These are phyloP conservation scores for Ogataea corticis DNA, from an alignment of 805 yeast genomes.

Conservation along the genomic window DNA sequence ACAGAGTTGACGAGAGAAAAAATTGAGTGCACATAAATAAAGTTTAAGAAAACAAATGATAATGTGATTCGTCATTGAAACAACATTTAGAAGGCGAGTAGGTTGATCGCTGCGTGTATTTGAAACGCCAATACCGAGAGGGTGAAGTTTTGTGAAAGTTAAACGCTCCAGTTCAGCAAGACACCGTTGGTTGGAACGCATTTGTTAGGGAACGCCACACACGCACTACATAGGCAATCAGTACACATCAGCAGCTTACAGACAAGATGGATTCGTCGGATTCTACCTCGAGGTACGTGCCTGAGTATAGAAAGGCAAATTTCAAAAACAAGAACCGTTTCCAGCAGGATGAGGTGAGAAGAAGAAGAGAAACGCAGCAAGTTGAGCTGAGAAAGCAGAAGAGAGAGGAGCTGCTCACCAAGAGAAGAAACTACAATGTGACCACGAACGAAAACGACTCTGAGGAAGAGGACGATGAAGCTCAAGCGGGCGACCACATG, in stretches of 20 bases:
- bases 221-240: background rate
- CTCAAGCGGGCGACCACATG: slow-evolving; percentile 27
- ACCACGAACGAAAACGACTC: slow-evolving; percentile 50
- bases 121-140: background rate
- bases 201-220: background rate
- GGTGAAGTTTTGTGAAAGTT: background rate
- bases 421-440: slow-evolving; percentile 76
- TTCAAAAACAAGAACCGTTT: slow-evolving; percentile 94
- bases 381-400: slow-evolving; percentile 95
- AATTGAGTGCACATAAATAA: background rate
- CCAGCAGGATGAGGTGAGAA: slow-evolving; percentile 92
- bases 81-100: background rate
- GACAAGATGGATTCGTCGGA: slow-evolving; percentile 63
- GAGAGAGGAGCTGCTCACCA: slow-evolving; percentile 91
- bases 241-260: slow-evolving; percentile 7
- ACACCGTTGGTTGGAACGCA: too few relatives aligned
- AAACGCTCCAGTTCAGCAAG: too few relatives aligned
- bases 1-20: background rate
- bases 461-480: slow-evolving; percentile 51
- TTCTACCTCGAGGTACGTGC: slow-evolving; percentile 80
- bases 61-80: slow-evolving; percentile 4
- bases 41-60: background rate
- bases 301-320: slow-evolving; percentile 95
- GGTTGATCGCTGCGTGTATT: background rate
- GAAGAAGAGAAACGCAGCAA: slow-evolving; percentile 96